Base-by-base conservation (phyloP, 1,284 basidiomycete genomes). In the Pulchroboletus neoregius region DNA sequence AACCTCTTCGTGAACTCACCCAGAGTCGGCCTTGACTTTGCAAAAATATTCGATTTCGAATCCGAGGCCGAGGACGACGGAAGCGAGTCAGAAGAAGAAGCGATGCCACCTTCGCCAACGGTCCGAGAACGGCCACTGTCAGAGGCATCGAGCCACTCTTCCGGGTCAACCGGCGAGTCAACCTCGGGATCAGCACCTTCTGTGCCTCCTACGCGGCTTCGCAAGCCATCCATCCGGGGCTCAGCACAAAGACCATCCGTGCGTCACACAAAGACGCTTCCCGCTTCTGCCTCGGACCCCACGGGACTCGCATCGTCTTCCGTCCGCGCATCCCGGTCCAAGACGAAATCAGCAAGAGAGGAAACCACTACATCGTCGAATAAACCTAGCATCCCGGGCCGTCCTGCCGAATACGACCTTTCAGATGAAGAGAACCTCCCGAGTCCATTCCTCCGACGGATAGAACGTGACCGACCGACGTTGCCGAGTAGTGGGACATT, bases 341-440 rank as follows among this genome's bases (percentile, higher is more conserved):
- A 46, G 41, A 36, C 38, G 6, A 63, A 43, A 33, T 39, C 38
- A 2, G 35, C 11, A 13, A n/a, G 27, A 15, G 45, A 49, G 5
- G 42, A 35, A 2, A 18, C 27, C 2, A 12, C 16, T 10, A 1
- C 11, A 8, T 45, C 40, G 23, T 50, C 43, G 5, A 34, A 27
- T 3, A 65, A 64, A 16, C 36, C 38, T 2, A 2, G 2, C 3
- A 32, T 43, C 1, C 39, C 46, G 2, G n/a, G 9, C 1, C 43
- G 37, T 1, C 70, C 48, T 41, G 58, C 66, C 16, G 69, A 75
- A 43, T 90, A 87, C 55, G 79, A 90, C 63, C 56, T 84, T 6
- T 72, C 72, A 2, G 86, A 91, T 61, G 87, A 90, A 58, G 88
- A 90, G 64, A 91, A 89, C 62, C 72, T 91, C 0, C 90, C 89